A percentile compares a stretch with the other conserved stretches of the same genome.
These are phyloP conservation scores for Boletus speciosus DNA, from an alignment of 768 basidiomycete species.

Conservation along the genomic window DNA sequence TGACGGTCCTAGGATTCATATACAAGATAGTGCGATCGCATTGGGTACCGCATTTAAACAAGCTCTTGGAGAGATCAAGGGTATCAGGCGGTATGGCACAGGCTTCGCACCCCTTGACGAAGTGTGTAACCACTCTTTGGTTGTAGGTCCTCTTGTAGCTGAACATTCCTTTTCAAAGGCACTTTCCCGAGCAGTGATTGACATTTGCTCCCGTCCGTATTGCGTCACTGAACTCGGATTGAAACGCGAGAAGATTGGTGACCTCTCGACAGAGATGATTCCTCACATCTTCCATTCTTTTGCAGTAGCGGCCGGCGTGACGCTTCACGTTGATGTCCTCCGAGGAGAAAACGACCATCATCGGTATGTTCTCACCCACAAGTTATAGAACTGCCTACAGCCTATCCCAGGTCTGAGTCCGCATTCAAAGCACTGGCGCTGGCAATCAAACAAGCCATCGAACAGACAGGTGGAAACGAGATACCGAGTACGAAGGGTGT, in stretches of 20 bases:
- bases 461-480: slow-evolving; percentile 83
- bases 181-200: slow-evolving; percentile 91
- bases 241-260: slow-evolving; percentile 89
- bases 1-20: slow-evolving; percentile 9
- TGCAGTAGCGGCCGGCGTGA: slow-evolving; percentile 92
- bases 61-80: slow-evolving; percentile 90
- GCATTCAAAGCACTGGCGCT: slow-evolving; percentile 97
- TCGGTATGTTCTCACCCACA: slow-evolving; percentile 50
- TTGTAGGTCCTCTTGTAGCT: neutral
- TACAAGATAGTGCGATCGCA: slow-evolving; percentile 88
- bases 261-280: slow-evolving; percentile 96
- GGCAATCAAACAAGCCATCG: slow-evolving; percentile 93
- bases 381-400: neutral
- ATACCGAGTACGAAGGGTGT: slow-evolving; percentile 98
- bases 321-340: slow-evolving; percentile 91
- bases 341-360: slow-evolving; percentile 98
- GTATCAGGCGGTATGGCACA: slow-evolving; percentile 92
- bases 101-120: slow-evolving; percentile 97
- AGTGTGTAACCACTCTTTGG: slow-evolving; percentile 42
- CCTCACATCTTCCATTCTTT: slow-evolving; percentile 98
- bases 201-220: slow-evolving; percentile 96
- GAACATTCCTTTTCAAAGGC: slow-evolving; percentile 51
- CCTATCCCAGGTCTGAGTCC: slow-evolving; percentile 75
- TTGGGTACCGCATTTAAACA: slow-evolving; percentile 89
- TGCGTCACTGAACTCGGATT: slow-evolving; percentile 90